Evolutionary conservation across 257 asterid species (phyloP).

Genomic region (Penstemon davidsonii): DNA sequence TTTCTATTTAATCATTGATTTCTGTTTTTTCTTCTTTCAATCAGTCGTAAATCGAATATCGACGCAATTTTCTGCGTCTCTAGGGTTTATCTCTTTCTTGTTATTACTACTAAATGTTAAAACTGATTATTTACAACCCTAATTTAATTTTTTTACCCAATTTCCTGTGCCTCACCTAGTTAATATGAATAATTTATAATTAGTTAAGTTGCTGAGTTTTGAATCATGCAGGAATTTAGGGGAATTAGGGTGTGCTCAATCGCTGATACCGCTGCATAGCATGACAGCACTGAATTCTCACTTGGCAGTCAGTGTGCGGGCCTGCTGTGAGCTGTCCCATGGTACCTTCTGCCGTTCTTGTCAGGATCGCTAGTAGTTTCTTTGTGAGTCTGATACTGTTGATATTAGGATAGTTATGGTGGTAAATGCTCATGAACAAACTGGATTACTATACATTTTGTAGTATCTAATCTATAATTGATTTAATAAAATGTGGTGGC

Average conservation of each 20-base stretch:
- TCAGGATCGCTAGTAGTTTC: constrained; percentile 96
- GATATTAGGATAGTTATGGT: constrained; percentile 33
- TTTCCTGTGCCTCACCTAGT: background rate
- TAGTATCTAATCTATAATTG: constrained; percentile 1
- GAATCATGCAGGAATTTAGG: constrained; percentile 62
- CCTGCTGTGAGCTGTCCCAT: constrained; percentile 89
- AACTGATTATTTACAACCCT: too few species aligned
- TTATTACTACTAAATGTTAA: too few species aligned
- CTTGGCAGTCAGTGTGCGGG: constrained; percentile 64
- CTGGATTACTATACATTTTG: background rate
- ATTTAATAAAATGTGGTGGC: constrained; percentile 5
- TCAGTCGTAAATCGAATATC: too few species aligned
- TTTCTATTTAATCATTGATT: background rate
- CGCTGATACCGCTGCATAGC: constrained; percentile 62
- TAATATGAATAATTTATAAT: background rate
- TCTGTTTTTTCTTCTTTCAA: background rate
- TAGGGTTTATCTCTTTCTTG: too few species aligned
- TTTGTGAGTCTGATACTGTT: constrained; percentile 65
- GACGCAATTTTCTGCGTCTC: too few species aligned
- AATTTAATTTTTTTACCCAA: background rate
- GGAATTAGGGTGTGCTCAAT: constrained; percentile 71
- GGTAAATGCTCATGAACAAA: constrained; percentile 23
- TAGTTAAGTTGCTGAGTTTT: background rate
- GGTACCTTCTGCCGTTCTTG: constrained; percentile 99
- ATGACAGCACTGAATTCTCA: constrained; percentile 72